Conservation (phyloP, 1,284 basidiomycete species). For the Trichosporon ovoides region DNA sequence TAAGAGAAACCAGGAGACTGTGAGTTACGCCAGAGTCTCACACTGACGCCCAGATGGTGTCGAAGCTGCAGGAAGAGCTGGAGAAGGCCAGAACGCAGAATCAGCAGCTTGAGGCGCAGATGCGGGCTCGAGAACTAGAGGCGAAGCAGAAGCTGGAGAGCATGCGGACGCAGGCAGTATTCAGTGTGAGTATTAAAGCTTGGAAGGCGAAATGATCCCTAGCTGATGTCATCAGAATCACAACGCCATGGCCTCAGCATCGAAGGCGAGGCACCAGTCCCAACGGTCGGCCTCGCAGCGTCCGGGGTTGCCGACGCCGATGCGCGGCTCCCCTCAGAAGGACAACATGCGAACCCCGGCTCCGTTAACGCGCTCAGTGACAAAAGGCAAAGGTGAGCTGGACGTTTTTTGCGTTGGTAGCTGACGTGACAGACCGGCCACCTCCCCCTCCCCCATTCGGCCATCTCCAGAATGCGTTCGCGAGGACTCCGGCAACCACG, state of each 20-base stretch:
- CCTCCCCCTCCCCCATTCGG: constrained; percentile 29
- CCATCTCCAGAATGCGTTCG: constrained; percentile 36
- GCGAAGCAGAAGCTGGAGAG: constrained; percentile 44
- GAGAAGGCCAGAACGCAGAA: constrained; percentile 20
- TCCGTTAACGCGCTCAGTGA: constrained; percentile 22
- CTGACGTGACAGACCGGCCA: constrained; percentile 14
- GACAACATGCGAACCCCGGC: constrained; percentile 15
- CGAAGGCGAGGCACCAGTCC: constrained; percentile 20
- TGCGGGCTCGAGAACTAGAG: constrained; percentile 31
- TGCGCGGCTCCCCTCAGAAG: constrained; percentile 13
- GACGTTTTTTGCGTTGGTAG: too few species aligned
- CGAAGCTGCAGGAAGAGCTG: constrained; percentile 21
- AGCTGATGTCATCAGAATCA: constrained; percentile 17
- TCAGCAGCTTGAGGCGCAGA: constrained; percentile 29
- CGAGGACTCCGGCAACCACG: constrained; percentile 20
- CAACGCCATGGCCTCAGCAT: constrained; percentile 19
- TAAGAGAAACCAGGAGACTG: constrained; percentile 31
- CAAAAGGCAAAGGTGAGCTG: constrained; percentile 30
- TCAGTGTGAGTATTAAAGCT: constrained; percentile 28
- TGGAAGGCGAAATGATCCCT: too few species aligned
- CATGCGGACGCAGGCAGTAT: constrained; percentile 41
- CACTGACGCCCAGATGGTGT: constrained; percentile 11
- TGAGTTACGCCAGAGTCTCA: constrained; percentile 13
- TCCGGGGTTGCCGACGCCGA: constrained; percentile 4
- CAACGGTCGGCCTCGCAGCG: constrained; percentile 19